A percentile compares a stretch with the other conserved stretches of the same genome.
phyloP scores from a whole-genome alignment of 2,329 filamentous ascomycete genomes.

The Tothia fuscella region DNA sequence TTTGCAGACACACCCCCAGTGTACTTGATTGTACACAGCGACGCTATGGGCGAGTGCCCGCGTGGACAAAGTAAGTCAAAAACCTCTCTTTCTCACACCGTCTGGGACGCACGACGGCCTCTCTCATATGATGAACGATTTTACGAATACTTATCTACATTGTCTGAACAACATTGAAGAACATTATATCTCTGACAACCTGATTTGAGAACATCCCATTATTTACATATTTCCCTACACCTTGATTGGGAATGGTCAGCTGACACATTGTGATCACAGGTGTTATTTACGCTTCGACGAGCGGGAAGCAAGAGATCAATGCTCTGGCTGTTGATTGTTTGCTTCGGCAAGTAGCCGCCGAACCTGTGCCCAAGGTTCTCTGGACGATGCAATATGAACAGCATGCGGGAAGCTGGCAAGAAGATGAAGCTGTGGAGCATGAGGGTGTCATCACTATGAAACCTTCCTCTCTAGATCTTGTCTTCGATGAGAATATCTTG shows the following conservation, averaged over 20 bases:
- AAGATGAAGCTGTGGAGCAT: slow-evolving; percentile 17
- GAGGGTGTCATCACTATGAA: slow-evolving; percentile 43
- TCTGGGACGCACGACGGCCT: slow-evolving; percentile 10
- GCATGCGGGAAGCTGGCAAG: slow-evolving; percentile 18
- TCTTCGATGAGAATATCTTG: slow-evolving; percentile 61
- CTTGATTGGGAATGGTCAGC: slow-evolving; percentile 11
- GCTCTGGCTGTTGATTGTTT: slow-evolving; percentile 32
- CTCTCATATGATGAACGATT: slow-evolving; percentile 68
- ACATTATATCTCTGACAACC: slow-evolving; percentile 75
- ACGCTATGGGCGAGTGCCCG: slow-evolving; percentile 87
- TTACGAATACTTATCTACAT: slow-evolving; percentile 99
- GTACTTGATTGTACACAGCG: slow-evolving; percentile 63
- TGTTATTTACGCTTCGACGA: slow-evolving; percentile 44
- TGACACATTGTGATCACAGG: slow-evolving; percentile 34
- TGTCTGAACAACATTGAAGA: slow-evolving; percentile 95
- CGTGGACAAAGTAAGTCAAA: slow-evolving; percentile 70
- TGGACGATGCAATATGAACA: slow-evolving; percentile 45
- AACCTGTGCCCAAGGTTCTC: slow-evolving; percentile 29
- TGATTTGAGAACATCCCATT: slow-evolving; percentile 46
- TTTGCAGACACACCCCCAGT: slow-evolving; percentile 33
- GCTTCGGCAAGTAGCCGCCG: slow-evolving; percentile 25
- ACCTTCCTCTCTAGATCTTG: slow-evolving; percentile 49
- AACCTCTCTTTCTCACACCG: slow-evolving; percentile 9
- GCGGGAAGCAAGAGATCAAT: slow-evolving; percentile 25
- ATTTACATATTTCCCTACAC: slow-evolving; percentile 14